Percentiles rank a stretch among this genome's conserved stretches.
Evolutionary conservation across 768 basidiomycete genomes (phyloP).

Genomic region (Boletus rex-veris): DNA sequence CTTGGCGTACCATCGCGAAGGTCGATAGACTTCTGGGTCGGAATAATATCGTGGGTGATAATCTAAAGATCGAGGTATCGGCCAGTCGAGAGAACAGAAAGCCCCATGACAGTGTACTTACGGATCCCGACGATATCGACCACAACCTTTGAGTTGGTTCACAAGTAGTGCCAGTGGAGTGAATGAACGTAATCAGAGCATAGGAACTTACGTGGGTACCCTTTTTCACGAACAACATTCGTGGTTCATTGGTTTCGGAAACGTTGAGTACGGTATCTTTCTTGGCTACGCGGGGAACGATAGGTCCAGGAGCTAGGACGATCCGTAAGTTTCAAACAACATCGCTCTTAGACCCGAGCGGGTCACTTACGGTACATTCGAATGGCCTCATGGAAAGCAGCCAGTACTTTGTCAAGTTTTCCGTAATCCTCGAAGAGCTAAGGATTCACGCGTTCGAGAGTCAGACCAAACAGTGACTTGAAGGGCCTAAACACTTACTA

Average conservation of each 20-base stretch:
- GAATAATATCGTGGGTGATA: slow-evolving; percentile 34
- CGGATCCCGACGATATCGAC: slow-evolving; percentile 30
- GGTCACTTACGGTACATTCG: slow-evolving; percentile 29
- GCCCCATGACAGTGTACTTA: slow-evolving; percentile 7
- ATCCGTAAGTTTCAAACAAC: background rate
- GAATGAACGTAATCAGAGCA: no score
- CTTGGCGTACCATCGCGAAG: slow-evolving; percentile 37
- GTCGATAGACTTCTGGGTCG: slow-evolving; percentile 35
- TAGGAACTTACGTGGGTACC: slow-evolving; percentile 11
- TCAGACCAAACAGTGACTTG: background rate
- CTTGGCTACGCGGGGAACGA: slow-evolving; percentile 26
- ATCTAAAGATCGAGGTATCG: slow-evolving; percentile 19
- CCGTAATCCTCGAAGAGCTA: slow-evolving; percentile 25
- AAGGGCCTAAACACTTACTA: slow-evolving; percentile 10
- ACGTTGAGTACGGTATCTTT: slow-evolving; percentile 25
- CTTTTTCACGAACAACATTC: slow-evolving; percentile 14
- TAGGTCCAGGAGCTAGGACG: slow-evolving; percentile 24
- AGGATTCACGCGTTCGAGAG: no score
- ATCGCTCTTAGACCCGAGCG: background rate
- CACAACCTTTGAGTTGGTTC: slow-evolving; percentile 9
- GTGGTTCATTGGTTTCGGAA: slow-evolving; percentile 9
- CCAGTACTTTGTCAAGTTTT: slow-evolving; percentile 28
- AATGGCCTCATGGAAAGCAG: slow-evolving; percentile 27
- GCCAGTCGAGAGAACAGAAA: background rate
- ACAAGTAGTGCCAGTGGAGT: background rate